These are phyloP conservation scores for Hygrocybe punicea DNA, from an alignment of 768 basidiomycete genomes.

Conservation along the genomic window DNA sequence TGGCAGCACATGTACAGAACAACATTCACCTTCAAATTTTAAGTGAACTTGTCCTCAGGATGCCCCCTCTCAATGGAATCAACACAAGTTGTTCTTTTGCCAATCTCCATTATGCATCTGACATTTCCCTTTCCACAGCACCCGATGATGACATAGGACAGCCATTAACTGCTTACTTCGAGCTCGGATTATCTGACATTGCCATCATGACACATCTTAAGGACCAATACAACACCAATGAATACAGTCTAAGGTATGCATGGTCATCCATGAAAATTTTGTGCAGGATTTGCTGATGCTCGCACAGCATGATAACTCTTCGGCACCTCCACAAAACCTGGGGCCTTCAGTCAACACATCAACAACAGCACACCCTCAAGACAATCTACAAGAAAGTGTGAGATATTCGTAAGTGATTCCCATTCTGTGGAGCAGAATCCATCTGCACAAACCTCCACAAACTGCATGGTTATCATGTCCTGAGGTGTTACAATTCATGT, in stretches of 20 bases:
- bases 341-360: neutral
- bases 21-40: no score
- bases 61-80: slow-evolving; percentile 10
- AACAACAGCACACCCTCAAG: neutral
- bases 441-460: neutral
- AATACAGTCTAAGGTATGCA: slow-evolving; percentile 4
- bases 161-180: neutral
- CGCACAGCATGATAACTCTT: neutral
- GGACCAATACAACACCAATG: neutral
- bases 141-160: neutral
- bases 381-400: neutral
- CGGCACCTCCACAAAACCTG: neutral
- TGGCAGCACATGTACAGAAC: no score
- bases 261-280: neutral
- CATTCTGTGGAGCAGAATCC: no score
- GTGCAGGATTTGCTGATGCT: neutral
- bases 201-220: neutral
- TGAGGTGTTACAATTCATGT: slow-evolving; percentile 13
- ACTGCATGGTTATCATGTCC: neutral
- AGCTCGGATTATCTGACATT: neutral
- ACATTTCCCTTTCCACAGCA: neutral
- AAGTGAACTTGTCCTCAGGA: no score
- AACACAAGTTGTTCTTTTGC: neutral
- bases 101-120: neutral
- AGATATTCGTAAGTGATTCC: neutral